Evolutionary conservation across 2,329 filamentous ascomycete species (phyloP), one percentile per base, ranked within the genome.

Genomic region (Thermomyces lanuginosus): DNA sequence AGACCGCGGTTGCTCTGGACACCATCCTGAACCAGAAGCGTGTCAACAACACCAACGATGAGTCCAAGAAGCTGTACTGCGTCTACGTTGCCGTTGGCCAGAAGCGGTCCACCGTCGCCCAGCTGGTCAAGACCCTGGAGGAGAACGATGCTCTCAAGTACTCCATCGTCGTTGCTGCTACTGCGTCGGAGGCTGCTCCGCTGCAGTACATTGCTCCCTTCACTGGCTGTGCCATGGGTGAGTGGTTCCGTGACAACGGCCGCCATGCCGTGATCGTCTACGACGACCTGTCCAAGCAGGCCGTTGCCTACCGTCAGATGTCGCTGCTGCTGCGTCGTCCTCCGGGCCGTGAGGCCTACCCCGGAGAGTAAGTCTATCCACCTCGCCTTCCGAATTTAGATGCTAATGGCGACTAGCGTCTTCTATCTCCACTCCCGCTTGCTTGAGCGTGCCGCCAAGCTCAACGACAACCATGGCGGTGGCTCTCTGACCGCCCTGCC

Each of bases 121-220:
- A 98, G 72, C 76, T 98, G 50, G 89, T 98, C 70, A 83, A 95
- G 80, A 95, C 89, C 40, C 81, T 98, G 33, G 86, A 95, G 74
- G 86, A 95, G 77, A 92, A 93, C 61, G 84, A 95, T 49, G 83
- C 89, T 55, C 92, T 98, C 83, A 92, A 93, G 69, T 98, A 95
- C 73, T 76, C 69, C 43, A 74, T 92, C 42, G 59, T 98, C 41
- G 82, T 95, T 42, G 89, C 89, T 43, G 89, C 89, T 48, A 98
- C 89, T 37, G 89, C 89, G 47, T 95, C 89, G 30, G 89, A 98
- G 66, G 89, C 89, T 40, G 83, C 84, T 51, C 82, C 84, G 47
- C 70, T 93, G 29, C 84, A 93, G 63, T 93, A 91, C 60, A 66
- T 92, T 39, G 83, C 83, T 46, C 86, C 84, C 36, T 93, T 93